Evolutionary conservation across 2,329 filamentous ascomycete species (phyloP), one percentile per base, ranked within the genome.

Genomic region (Leptodontidium sp.): DNA sequence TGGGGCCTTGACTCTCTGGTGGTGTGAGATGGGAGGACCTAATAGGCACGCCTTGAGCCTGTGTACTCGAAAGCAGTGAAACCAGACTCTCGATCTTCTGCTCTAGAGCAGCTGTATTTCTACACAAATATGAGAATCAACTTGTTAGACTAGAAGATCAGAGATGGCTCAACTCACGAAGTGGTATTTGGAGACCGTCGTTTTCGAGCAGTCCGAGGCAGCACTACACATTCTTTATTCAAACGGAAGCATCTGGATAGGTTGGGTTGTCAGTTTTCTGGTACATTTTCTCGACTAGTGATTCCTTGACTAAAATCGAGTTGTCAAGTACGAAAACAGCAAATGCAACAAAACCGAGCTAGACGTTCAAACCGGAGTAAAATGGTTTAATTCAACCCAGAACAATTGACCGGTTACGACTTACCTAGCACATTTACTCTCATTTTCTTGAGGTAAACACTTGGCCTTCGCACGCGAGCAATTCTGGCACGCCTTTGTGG

Each of bases 1-100:
- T 64, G 21, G 63, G 32, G 4, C 38, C 40, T 53, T 67, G 59
- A 17, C 66, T 69, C 26, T 67, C 62, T 62, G 63, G 45, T 17
- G 50, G 64, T 26, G 66, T 67, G 52, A 45, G 67, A 43, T 52
- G 61, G 32, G 70, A 53, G 21, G 57, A 45, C 21, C 63, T 69
- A 24, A 68, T 29, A 9, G 59, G 61, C 4, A 57, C 61, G 5
- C 67, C 68, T 38, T 71, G 69, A 7, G 67, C 68, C 43, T 71
- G 69, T 14, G 68, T 67, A 11, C 52, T 67, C 12, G 72, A 70
- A n/a, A 75, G 69, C 5, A 75, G 68, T 8, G 67, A 68, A 11
- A 74, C 74, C 7, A 75, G 68, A 65, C 68, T 73, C 32, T 75
- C 70, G 9, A 75, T 75, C 29, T 72, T 71, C 43, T 73, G 66